Conservation (phyloP, 164 flowering plant species). For the Piper betle region DNA sequence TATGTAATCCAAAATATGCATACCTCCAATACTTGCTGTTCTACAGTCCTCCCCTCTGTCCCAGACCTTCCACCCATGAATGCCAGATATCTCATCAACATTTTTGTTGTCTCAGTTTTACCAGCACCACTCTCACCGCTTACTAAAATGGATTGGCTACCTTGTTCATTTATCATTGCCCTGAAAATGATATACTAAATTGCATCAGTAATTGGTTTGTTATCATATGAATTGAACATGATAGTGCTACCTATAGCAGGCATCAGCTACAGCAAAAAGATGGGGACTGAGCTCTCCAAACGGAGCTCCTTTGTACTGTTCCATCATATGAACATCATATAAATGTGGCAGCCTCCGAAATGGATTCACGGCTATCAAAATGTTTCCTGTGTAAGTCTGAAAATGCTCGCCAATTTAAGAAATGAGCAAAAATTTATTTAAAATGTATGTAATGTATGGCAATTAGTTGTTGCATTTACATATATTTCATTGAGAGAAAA, state of each 20-base stretch:
- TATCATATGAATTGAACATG: neutral
- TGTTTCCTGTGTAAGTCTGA: constrained; percentile 90
- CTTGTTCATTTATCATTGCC: constrained; percentile 58
- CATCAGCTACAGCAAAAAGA: constrained; percentile 79
- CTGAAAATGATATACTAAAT: constrained; percentile 14
- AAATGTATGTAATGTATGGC: neutral
- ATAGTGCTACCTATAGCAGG: constrained; percentile 49
- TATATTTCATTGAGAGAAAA: constrained; percentile 77
- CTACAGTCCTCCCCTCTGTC: constrained; percentile 76
- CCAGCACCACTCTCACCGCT: constrained; percentile 95
- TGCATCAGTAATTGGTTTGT: neutral
- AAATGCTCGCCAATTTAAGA: constrained; percentile 1
- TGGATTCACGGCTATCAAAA: constrained; percentile 78
- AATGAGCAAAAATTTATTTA: too few species aligned
- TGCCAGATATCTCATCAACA: constrained; percentile 90
- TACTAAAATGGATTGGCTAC: constrained; percentile 70
- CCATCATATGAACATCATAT: constrained; percentile 78
- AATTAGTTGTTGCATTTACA: constrained; percentile 26
- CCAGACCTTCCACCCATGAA: constrained; percentile 82
- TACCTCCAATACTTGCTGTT: constrained; percentile 86
- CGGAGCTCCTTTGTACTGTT: constrained; percentile 72
- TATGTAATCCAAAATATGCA: neutral
- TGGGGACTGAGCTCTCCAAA: constrained; percentile 89
- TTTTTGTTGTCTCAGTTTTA: constrained; percentile 83
- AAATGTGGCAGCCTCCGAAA: constrained; percentile 73